Conservation (phyloP, 2,329 filamentous ascomycete species). For the Diaporthe batatas region DNA sequence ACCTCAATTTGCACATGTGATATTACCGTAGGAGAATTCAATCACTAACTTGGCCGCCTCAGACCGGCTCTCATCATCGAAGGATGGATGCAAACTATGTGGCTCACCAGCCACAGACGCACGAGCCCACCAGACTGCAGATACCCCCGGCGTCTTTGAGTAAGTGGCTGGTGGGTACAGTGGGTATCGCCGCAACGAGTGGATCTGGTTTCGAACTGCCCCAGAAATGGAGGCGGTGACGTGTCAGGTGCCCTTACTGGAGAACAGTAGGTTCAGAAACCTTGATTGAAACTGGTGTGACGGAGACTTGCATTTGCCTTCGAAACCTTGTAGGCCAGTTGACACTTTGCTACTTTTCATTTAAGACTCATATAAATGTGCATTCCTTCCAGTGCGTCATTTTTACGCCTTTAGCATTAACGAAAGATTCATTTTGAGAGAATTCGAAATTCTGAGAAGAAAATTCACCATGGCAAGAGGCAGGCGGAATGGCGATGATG, state of each 20-base stretch:
- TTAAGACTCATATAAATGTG: neutral
- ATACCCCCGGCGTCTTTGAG: slow-evolving; percentile 30
- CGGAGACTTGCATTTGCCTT: neutral
- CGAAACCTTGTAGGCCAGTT: neutral
- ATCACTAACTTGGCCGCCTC: neutral
- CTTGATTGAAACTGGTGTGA: neutral
- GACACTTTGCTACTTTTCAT: neutral
- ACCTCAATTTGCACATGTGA: too few relatives aligned
- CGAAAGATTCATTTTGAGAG: too few relatives aligned
- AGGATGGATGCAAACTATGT: neutral
- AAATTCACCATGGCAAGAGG: slow-evolving; percentile 34
- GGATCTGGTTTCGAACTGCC: slow-evolving; percentile 33
- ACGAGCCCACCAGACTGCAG: slow-evolving; percentile 2
- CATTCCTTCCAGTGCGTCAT: too few relatives aligned
- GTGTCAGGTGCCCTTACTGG: slow-evolving; percentile 22
- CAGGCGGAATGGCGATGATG: slow-evolving; percentile 30
- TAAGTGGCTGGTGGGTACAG: slow-evolving; percentile 36
- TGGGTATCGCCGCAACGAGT: slow-evolving; percentile 32
- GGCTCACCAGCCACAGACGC: neutral
- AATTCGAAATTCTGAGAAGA: neutral
- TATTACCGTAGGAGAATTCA: neutral
- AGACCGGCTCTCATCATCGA: neutral
- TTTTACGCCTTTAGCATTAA: too few relatives aligned
- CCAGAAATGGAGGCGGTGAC: slow-evolving; percentile 35
- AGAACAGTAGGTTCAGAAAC: neutral